Percentiles rank a stretch among this genome's conserved stretches.
phyloP scores from a whole-genome alignment of 352 stramenopile species.

The Pythium monospermum region DNA sequence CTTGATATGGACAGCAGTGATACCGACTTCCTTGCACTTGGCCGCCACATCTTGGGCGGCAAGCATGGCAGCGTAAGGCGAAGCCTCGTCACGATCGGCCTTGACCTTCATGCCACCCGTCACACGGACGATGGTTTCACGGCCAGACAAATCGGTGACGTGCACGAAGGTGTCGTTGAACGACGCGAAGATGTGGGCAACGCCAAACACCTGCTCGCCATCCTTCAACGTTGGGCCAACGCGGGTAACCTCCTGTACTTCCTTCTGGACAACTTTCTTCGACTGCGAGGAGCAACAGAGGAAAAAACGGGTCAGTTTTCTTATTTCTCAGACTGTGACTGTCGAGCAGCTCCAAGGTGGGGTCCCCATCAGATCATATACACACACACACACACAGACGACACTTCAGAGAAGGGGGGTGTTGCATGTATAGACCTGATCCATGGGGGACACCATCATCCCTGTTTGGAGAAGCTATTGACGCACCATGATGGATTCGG shows the following conservation, averaged over 20 bases:
- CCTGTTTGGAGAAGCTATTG: no score
- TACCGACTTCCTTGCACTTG: slow-evolving; percentile 96
- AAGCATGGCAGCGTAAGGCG: slow-evolving; percentile 99
- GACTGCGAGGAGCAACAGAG: slow-evolving; percentile 28
- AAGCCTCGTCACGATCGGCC: slow-evolving; percentile 99
- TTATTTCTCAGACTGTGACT: no score
- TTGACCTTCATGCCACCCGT: slow-evolving; percentile 99
- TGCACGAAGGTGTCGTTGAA: slow-evolving; percentile 99
- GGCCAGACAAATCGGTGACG: slow-evolving; percentile 99
- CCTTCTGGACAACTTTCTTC: slow-evolving; percentile 85
- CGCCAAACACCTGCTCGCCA: slow-evolving; percentile 98
- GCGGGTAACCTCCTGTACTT: slow-evolving; percentile 91
- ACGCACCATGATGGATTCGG: slow-evolving; percentile 85
- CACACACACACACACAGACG: no score
- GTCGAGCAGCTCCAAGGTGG: no score
- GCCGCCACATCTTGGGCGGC: slow-evolving; percentile 98
- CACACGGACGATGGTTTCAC: slow-evolving; percentile 99
- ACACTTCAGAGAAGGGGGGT: no score
- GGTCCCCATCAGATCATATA: no score
- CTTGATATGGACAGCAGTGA: slow-evolving; percentile 99
- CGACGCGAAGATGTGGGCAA: slow-evolving; percentile 99
- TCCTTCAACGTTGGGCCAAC: slow-evolving; percentile 94
- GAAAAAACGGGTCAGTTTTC: neutral
- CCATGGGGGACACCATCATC: no score
- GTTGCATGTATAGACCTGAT: no score